Conservation (phyloP, 169 alveolate species). For the Plasmodium cynomolgi region DNA sequence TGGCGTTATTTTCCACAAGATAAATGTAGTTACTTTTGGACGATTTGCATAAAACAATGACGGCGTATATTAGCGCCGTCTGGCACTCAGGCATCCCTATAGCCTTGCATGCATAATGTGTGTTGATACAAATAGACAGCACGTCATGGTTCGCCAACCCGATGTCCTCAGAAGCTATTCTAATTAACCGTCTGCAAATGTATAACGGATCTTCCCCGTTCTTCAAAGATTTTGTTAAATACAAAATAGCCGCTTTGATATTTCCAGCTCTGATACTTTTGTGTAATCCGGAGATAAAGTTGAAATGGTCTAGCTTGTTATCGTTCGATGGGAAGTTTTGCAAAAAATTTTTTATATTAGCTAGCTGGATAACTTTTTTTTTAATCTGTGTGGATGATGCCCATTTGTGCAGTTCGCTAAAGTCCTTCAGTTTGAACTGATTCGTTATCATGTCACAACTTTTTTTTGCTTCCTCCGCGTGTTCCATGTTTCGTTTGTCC, state of each 20-base stretch:
- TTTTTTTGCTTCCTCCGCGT: not conserved
- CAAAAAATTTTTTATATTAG: constrained; percentile 48
- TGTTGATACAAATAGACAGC: constrained; percentile 49
- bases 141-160: constrained; percentile 69
- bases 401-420: not conserved
- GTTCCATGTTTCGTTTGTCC: not conserved
- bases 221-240: constrained; percentile 56
- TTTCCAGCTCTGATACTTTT: constrained; percentile 76
- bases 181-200: constrained; percentile 70
- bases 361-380: constrained; percentile 33
- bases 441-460: not conserved
- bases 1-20: constrained; percentile 56
- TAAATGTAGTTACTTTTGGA: constrained; percentile 69
- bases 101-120: constrained; percentile 75
- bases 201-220: constrained; percentile 74
- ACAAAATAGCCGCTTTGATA: constrained; percentile 64
- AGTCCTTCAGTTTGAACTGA: not conserved
- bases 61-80: constrained; percentile 68
- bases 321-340: constrained; percentile 69
- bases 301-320: constrained; percentile 64
- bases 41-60: constrained; percentile 68
- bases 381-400: constrained; percentile 8
- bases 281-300: constrained; percentile 68
- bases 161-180: constrained; percentile 74
- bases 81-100: constrained; percentile 76